Evolutionary conservation across 345 rosid genomes (phyloP), one percentile per base, ranked within the genome.

Genomic region (Aquilaria yunnanensis): DNA sequence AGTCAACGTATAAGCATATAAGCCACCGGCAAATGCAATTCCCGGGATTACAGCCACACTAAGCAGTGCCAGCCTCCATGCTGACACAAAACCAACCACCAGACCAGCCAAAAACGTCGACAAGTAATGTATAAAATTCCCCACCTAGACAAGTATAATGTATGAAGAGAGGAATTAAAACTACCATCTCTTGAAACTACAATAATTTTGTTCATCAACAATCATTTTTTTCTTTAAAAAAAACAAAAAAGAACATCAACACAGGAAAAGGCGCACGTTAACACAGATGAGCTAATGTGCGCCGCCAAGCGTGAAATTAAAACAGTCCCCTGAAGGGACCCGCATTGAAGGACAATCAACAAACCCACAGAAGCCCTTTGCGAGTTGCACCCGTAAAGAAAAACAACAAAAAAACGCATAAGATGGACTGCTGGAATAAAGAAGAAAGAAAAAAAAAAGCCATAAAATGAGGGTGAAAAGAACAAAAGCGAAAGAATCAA

Each of bases 21-120:
- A 83, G 43, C 99, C 99, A 4, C 99, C 99, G 16, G 99, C 99
- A 59, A 95, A 95, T 55, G 99, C 99, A 29, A 95, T 95, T 54
- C 99, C 99, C 6, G 99, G 99, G 57, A 95, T 95, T 56, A 95
- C 91, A 31, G 99, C 99, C 59, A 95, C 84, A 75, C 99, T 95
- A 33, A 95, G 76, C 76, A 95, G 66, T 54, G 99, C 99, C 65
- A 95, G 74, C 83, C 77, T 84, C 99, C 99, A 95, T 77, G 99
- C 99, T 49, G 99, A 86, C 54, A 95, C 97, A 76, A 95, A 95
- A 53, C 99, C 99, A 67, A 95, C 99, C 61, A 95, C 99, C 59
- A 95, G 72, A 67, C 99, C 99, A 47, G 99, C 99, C 74, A 95
- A 77, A 74, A 95, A 95, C 16, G 99, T 95, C 29, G 99, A 95